phyloP scores from a whole-genome alignment of 164 flowering plant species.

The Umbellularia californica region DNA sequence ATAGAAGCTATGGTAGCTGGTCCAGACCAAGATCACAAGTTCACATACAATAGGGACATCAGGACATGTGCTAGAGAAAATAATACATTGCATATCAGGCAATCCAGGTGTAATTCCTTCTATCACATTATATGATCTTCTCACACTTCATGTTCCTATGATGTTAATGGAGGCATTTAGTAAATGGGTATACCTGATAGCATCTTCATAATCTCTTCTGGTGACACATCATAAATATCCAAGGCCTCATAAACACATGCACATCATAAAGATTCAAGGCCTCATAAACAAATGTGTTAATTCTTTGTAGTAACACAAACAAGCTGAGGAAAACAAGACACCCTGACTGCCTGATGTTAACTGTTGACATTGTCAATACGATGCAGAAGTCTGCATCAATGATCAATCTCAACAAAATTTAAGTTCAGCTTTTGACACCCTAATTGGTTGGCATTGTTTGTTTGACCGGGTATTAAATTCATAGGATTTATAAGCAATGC shows the following conservation, averaged over 20 bases:
- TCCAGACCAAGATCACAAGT: slow-evolving; percentile 45
- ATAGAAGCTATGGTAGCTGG: slow-evolving; percentile 68
- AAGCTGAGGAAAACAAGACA: background rate
- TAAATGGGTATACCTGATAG: slow-evolving; percentile 34
- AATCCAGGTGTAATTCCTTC: slow-evolving; percentile 77
- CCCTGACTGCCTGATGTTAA: background rate
- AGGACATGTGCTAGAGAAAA: slow-evolving; percentile 23
- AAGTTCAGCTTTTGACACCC: too few species aligned
- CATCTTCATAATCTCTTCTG: slow-evolving; percentile 3
- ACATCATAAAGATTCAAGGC: background rate
- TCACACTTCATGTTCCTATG: slow-evolving; percentile 10
- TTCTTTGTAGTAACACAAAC: background rate
- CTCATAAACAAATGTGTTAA: background rate
- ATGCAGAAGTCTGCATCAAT: too few species aligned
- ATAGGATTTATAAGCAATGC: too few species aligned
- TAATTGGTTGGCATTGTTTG: too few species aligned
- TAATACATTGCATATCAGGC: slow-evolving; percentile 57
- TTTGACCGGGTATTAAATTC: too few species aligned
- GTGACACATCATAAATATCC: too few species aligned
- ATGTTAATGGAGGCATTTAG: slow-evolving; percentile 31
- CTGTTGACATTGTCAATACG: background rate
- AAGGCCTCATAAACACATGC: background rate
- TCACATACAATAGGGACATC: slow-evolving; percentile 35
- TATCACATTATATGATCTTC: slow-evolving; percentile 46
- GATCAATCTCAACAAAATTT: too few species aligned